Evolutionary conservation across 1,284 basidiomycete genomes (phyloP).

Genomic region (Ustilago loliicola): DNA sequence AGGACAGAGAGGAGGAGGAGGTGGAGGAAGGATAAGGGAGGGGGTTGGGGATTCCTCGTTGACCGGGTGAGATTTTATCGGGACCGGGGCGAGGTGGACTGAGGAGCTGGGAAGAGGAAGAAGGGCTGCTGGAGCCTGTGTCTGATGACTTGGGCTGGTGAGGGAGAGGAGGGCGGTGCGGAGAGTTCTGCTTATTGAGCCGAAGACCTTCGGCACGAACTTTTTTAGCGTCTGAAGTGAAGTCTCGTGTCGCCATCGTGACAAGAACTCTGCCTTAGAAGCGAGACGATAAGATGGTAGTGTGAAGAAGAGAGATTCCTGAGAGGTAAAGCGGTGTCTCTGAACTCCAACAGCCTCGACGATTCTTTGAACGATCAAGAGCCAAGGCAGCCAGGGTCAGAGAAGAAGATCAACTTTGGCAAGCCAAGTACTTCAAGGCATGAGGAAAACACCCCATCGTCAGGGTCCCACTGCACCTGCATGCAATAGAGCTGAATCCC

Average conservation of each 20-base stretch:
- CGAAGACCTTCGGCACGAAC: background rate
- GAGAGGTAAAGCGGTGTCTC: no score
- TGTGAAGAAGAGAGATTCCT: no score
- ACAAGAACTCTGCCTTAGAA: no score
- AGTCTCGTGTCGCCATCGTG: constrained; percentile 7
- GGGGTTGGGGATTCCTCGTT: constrained; percentile 8
- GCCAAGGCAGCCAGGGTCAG: background rate
- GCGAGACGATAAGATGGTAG: no score
- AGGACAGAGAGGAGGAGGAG: background rate
- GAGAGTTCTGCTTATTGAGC: constrained; percentile 1
- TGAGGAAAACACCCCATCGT: background rate
- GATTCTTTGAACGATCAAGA: no score
- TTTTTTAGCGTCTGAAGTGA: constrained; percentile 1
- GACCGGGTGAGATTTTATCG: background rate
- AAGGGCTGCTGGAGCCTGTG: constrained; percentile 4
- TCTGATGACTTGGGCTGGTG: background rate
- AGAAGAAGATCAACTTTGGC: background rate
- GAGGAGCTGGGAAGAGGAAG: background rate
- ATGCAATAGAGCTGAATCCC: background rate
- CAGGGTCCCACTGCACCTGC: background rate
- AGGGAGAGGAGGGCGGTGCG: background rate
- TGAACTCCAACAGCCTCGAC: no score
- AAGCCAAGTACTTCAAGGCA: background rate
- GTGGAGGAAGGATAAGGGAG: background rate
- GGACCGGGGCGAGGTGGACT: background rate